Evolutionary conservation across 768 basidiomycete species (phyloP).

Genomic region (Lentinula sp.): DNA sequence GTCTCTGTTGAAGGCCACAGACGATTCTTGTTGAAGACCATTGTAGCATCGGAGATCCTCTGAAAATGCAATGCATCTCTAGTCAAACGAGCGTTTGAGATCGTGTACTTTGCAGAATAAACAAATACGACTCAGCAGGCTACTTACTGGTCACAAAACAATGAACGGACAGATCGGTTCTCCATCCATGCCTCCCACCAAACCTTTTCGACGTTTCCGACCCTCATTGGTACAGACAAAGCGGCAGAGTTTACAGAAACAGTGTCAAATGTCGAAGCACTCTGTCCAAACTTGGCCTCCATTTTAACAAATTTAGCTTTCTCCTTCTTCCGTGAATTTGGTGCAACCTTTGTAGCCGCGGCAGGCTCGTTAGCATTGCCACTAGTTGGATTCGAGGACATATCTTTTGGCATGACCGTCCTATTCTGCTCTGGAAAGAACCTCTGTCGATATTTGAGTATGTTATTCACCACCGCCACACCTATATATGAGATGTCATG

Average conservation of each 20-base stretch:
- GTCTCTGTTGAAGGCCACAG: neutral
- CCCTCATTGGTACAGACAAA: neutral
- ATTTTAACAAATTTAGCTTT: neutral
- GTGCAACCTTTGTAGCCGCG: neutral
- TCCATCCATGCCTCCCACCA: conserved; percentile 5
- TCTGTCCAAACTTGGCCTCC: neutral
- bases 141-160: neutral
- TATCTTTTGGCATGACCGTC: neutral
- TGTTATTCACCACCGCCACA: no score
- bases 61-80: neutral
- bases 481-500: no score
- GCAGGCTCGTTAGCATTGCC: neutral
- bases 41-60: neutral
- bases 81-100: no score
- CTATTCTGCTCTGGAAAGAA: no score
- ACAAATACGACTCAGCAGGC: neutral
- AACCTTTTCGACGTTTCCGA: neutral
- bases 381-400: neutral
- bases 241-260: neutral
- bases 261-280: neutral
- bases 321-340: neutral
- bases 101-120: no score
- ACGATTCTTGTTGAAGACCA: neutral
- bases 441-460: no score
- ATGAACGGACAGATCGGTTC: neutral